A percentile compares a stretch with the other conserved stretches of the same genome.
Evolutionary conservation across 352 stramenopile genomes (phyloP).

Genomic region (Phytophthora podocarpi): DNA sequence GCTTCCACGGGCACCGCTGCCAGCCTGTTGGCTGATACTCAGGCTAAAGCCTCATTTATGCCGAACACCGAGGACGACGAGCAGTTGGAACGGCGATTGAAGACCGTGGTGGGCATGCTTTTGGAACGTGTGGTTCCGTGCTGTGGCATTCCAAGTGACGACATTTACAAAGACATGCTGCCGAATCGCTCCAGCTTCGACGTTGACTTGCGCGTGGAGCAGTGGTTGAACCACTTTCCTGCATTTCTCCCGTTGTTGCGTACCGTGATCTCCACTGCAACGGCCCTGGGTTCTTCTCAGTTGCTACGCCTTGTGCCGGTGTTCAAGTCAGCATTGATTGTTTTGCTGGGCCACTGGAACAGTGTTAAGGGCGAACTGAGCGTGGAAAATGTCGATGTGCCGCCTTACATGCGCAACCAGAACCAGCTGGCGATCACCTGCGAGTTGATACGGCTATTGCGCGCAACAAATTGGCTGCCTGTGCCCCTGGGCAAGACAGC

Average conservation of each 20-base stretch:
- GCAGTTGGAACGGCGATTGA: slow-evolving; percentile 54
- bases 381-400: slow-evolving; percentile 72
- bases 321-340: slow-evolving; percentile 76
- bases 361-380: slow-evolving; percentile 74
- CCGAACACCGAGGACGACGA: slow-evolving; percentile 33
- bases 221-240: slow-evolving; percentile 86
- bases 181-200: slow-evolving; percentile 86
- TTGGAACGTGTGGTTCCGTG: slow-evolving; percentile 78
- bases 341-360: slow-evolving; percentile 84
- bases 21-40: slow-evolving; percentile 9
- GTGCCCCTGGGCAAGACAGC: slow-evolving; percentile 50
- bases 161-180: slow-evolving; percentile 83
- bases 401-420: slow-evolving; percentile 81
- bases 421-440: slow-evolving; percentile 74
- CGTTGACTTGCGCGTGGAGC: slow-evolving; percentile 79
- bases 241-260: slow-evolving; percentile 69
- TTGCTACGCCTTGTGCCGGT: slow-evolving; percentile 66
- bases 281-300: slow-evolving; percentile 46
- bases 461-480: slow-evolving; percentile 64
- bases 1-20: slow-evolving; percentile 23
- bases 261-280: slow-evolving; percentile 42
- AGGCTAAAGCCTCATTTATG: not conserved
- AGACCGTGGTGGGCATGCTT: slow-evolving; percentile 67
- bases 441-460: slow-evolving; percentile 67
- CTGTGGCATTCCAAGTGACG: slow-evolving; percentile 77